Evolutionary conservation across 108 stramenopile genomes (phyloP), one percentile per base, ranked within the genome.

Genomic region (Pseudonitzschia pungens): DNA sequence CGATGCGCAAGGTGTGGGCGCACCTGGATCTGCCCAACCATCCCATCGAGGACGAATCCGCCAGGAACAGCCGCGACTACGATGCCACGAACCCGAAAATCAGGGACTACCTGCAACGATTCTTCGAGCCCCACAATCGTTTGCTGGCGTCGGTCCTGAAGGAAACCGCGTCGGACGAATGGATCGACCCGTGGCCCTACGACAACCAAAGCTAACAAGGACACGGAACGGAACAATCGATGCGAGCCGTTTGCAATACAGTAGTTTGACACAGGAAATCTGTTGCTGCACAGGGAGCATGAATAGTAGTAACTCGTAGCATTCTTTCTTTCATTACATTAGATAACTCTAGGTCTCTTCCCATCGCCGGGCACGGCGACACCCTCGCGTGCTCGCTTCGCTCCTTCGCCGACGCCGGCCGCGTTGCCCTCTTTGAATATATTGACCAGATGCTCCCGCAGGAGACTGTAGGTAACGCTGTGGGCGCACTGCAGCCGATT

Each of bases 1-100:
- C 74, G 2, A 84, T 94, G 83, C 76, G 77, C 45, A 56, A 53
- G 21, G 95, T 91, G 0, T 90, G 87, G 81, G 73, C 76, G 22
- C 88, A 89, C 71, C 64, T 96, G 45, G 86, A 82, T 40, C 55
- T 97, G 24, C 96, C 89, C 51, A 54, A 73, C 50, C 58, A 75
- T 74, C 68, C 73, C 28, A 73, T 80, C 22, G 68, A 81, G 44
- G 86, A 87, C 59, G 81, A 75, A 40, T 52, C 74, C 0, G 68
- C 84, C 24, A 78, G 75, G 51, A 87, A 89, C 75, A 77, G 77
- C 26, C 68, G 86, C 12, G 73, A 69, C 29, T 85, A 84, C 60
- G 59, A 76, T 32, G 56, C 68, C 9, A 76, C 69, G 41, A 74
- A 60, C 29, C 51, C 63, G 16, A 65, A 77, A 52, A 52, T 65